Percentiles rank a stretch among this genome's conserved stretches.
phyloP scores from a whole-genome alignment of 495 filamentous ascomycete species.

The Hypomontagnella monticulosa region DNA sequence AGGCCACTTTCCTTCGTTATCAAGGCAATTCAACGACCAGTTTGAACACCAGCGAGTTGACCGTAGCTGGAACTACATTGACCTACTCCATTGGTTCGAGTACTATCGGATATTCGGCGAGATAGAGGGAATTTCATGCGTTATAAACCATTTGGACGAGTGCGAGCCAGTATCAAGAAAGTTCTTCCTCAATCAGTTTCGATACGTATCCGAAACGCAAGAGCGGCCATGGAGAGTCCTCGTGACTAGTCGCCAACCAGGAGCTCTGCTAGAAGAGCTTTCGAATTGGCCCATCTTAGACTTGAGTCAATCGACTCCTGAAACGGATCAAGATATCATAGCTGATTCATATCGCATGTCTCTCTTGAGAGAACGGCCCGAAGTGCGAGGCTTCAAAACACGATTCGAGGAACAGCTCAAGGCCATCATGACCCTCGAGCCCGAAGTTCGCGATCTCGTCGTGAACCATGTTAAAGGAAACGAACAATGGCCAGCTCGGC shows the following conservation, averaged over 20 bases:
- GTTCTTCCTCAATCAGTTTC: slow-evolving; percentile 10
- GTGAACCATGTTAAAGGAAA: not conserved
- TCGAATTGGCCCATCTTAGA: slow-evolving; percentile 6
- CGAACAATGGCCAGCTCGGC: not conserved
- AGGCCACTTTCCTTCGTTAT: slow-evolving; percentile 1
- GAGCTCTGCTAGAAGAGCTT: slow-evolving; percentile 13
- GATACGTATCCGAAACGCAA: slow-evolving; percentile 1
- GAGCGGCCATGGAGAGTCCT: slow-evolving; percentile 21
- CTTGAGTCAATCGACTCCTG: not conserved
- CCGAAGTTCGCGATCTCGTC: slow-evolving; percentile 3
- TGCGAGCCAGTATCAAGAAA: slow-evolving; percentile 17
- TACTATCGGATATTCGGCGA: slow-evolving; percentile 1
- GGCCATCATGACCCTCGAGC: not conserved
- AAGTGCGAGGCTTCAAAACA: not conserved
- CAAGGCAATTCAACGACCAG: too few relatives aligned
- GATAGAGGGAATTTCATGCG: slow-evolving; percentile 13
- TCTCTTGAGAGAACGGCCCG: not conserved
- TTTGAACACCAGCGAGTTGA: not conserved
- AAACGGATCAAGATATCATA: not conserved
- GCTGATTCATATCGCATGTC: not conserved
- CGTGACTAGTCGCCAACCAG: slow-evolving; percentile 11
- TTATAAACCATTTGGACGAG: slow-evolving; percentile 37
- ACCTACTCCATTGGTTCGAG: slow-evolving; percentile 31
- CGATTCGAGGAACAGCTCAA: not conserved
- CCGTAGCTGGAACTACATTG: slow-evolving; percentile 30